Conservation (phyloP, 2,329 filamentous ascomycete species). For the Alternaria metachromatica region DNA sequence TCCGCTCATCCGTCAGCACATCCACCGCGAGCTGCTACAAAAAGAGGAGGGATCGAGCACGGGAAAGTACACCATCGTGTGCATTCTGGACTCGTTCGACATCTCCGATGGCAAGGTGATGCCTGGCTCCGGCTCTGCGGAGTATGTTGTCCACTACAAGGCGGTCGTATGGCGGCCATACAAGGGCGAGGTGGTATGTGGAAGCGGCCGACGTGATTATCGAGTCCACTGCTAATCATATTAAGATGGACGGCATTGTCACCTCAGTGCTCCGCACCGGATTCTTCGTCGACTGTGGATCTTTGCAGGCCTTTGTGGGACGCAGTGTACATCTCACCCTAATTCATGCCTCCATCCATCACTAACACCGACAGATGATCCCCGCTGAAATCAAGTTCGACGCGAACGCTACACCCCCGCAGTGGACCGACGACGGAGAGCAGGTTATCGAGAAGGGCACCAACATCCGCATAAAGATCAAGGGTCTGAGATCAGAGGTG, state of each 20-base stretch:
- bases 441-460: slow-evolving; percentile 93
- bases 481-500: slow-evolving; percentile 91
- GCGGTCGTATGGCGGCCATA: slow-evolving; percentile 98
- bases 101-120: slow-evolving; percentile 93
- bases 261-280: slow-evolving; percentile 89
- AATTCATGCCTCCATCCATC: slow-evolving; percentile 15
- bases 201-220: not conserved
- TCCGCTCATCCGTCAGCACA: slow-evolving; percentile 88
- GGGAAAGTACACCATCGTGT: slow-evolving; percentile 96
- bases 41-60: slow-evolving; percentile 96
- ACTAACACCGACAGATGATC: slow-evolving; percentile 70
- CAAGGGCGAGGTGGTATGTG: slow-evolving; percentile 91
- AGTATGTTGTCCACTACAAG: slow-evolving; percentile 93
- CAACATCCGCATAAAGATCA: slow-evolving; percentile 91
- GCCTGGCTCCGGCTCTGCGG: slow-evolving; percentile 87
- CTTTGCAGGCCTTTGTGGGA: slow-evolving; percentile 79
- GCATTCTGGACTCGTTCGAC: slow-evolving; percentile 95
- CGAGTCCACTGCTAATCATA: slow-evolving; percentile 29
- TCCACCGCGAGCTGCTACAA: slow-evolving; percentile 85
- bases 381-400: slow-evolving; percentile 93
- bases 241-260: slow-evolving; percentile 89
- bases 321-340: slow-evolving; percentile 70
- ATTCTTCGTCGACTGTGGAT: slow-evolving; percentile 86
- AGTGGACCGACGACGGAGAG: slow-evolving; percentile 94
- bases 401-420: slow-evolving; percentile 92